Base-by-base conservation (phyloP, 2,329 filamentous ascomycete genomes). In the Pseudopithomyces maydicus region DNA sequence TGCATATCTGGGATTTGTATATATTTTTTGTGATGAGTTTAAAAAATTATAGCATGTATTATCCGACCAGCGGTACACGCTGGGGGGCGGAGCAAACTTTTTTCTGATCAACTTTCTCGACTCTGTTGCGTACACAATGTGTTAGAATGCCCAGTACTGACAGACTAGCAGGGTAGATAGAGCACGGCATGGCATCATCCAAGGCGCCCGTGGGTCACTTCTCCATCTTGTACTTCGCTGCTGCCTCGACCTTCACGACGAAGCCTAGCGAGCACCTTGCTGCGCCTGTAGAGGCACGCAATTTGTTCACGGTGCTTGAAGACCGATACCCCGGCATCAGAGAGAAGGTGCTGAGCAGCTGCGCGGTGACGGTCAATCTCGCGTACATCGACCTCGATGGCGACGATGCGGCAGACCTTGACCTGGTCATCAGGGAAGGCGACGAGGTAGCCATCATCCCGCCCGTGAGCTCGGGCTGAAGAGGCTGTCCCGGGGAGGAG, bases 401-500 rank as follows among this genome's bases (percentile, higher is more conserved):
- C 11, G 79, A 81, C 5, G 80, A 80, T 39, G 76, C 77, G 32
- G 75, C 75, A 17, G 74, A 74, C 12, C 76, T 76, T 45, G 78
- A 77, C 15, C 64, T 80, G 23, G 72, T 85, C 54, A 89, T 96
- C 55, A 77, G 86, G 50, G 85, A 86, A 60, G 90, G 88, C 26
- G 91, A 96, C 71, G 92, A 96, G 78, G 90, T 96, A 54, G 92
- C 90, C 41, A 89, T 96, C 35, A 94, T 96, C 55, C 91, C 92
- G 33, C 91, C 92, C 10, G 92, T 96, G 63, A 96, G 91, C 80
- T 92, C 91, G 36, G 91, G 91, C 4, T 95, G 74, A 84, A n/a
- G 20, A n/a, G 20, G 47, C 11, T n/a, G 35, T 11, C 14, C 14
- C 6, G 35, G 14, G 14, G 35, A 36, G 26, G 26, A 29, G 26